These are phyloP conservation scores for Ganoderma leucocontextum DNA, from an alignment of 1,284 basidiomycete genomes.

Conservation along the genomic window DNA sequence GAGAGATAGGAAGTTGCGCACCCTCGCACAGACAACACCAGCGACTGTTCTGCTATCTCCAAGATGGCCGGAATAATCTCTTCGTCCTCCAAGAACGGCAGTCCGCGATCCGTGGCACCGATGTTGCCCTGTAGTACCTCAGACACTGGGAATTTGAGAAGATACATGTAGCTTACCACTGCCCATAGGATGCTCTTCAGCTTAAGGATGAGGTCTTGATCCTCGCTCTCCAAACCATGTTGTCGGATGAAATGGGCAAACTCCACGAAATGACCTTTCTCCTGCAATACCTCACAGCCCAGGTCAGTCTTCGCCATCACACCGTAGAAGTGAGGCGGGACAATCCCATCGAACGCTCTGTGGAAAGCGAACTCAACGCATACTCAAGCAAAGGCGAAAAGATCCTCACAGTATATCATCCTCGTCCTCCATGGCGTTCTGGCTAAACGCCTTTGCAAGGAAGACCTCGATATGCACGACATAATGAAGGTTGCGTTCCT, in stretches of 20 bases:
- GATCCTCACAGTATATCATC: slow-evolving; percentile 66
- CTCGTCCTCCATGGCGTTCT: slow-evolving; percentile 65
- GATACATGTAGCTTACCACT: slow-evolving; percentile 66
- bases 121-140: slow-evolving; percentile 81
- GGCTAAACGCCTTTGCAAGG: slow-evolving; percentile 78
- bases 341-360: slow-evolving; percentile 85
- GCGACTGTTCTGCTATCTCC: slow-evolving; percentile 90
- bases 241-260: slow-evolving; percentile 92
- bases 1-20: slow-evolving; percentile 48
- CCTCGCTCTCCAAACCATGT: slow-evolving; percentile 87
- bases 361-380: not conserved
- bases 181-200: slow-evolving; percentile 98
- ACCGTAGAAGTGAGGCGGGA: slow-evolving; percentile 97
- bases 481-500: slow-evolving; percentile 90
- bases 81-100: slow-evolving; percentile 95
- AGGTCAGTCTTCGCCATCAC: slow-evolving; percentile 97
- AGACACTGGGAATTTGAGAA: not conserved
- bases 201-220: slow-evolving; percentile 85
- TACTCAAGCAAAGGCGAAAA: not conserved
- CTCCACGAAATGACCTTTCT: slow-evolving; percentile 91
- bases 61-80: slow-evolving; percentile 91
- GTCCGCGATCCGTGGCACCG: slow-evolving; percentile 87
- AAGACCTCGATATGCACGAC: slow-evolving; percentile 90
- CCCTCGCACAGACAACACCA: slow-evolving; percentile 94
- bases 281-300: slow-evolving; percentile 89